These are phyloP conservation scores for Hemisphaericaspora subhashii DNA, from an alignment of 1,139 yeast genomes.

Conservation along the genomic window DNA sequence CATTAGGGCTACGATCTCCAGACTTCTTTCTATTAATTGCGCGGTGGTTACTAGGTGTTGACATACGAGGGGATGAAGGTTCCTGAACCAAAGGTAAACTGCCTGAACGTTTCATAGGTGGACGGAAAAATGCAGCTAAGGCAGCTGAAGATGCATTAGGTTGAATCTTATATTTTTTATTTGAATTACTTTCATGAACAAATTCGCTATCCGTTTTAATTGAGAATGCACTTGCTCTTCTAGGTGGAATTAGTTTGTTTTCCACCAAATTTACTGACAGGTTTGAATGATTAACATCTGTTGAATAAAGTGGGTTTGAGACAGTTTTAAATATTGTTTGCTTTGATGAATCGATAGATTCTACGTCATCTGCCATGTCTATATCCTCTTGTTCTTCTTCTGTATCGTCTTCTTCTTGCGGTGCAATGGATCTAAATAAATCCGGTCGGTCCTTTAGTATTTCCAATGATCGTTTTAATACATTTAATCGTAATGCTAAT, in stretches of 20 bases:
- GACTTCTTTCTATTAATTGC: too few species aligned
- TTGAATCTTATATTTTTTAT: constrained; percentile 26
- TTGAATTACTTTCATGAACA: neutral
- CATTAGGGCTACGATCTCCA: constrained; percentile 6
- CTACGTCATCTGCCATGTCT: neutral
- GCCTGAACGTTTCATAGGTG: constrained; percentile 36
- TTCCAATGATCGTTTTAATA: constrained; percentile 72
- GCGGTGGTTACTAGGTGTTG: neutral
- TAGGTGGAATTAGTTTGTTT: neutral
- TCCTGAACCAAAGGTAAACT: constrained; percentile 30
- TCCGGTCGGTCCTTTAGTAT: constrained; percentile 66
- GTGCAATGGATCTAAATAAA: constrained; percentile 30
- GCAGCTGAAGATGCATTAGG: constrained; percentile 66
- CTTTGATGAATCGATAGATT: neutral
- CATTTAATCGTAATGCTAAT: constrained; percentile 70
- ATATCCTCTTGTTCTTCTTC: constrained; percentile 3
- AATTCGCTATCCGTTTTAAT: neutral
- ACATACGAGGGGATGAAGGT: neutral
- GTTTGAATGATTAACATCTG: neutral
- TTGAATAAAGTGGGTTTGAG: constrained; percentile 5
- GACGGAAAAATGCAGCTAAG: constrained; percentile 55
- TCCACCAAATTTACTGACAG: constrained; percentile 5
- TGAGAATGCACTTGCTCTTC: constrained; percentile 1
- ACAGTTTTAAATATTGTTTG: constrained; percentile 4
- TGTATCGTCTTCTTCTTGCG: constrained; percentile 4